These are phyloP conservation scores for Agrocybe pediades DNA, from an alignment of 768 basidiomycete genomes.

Conservation along the genomic window DNA sequence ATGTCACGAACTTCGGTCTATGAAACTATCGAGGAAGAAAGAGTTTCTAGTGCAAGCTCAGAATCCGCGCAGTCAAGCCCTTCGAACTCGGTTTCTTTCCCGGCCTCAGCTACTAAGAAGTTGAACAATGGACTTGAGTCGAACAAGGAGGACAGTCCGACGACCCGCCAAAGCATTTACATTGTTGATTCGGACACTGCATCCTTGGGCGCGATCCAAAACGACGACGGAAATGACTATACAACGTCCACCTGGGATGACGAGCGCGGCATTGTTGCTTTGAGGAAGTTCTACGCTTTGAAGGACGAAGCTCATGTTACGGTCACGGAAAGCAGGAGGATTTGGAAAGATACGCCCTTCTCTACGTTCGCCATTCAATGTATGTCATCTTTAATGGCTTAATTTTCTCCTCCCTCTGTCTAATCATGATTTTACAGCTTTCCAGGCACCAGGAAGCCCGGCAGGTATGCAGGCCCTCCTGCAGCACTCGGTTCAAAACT, in stretches of 20 bases:
- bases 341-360: slow-evolving; percentile 73
- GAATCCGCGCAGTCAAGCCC: slow-evolving; percentile 10
- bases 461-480: slow-evolving; percentile 73
- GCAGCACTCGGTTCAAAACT: slow-evolving; percentile 71
- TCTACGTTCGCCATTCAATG: slow-evolving; percentile 75
- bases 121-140: neutral
- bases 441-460: slow-evolving; percentile 66
- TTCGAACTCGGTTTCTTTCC: neutral
- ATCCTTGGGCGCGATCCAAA: slow-evolving; percentile 43
- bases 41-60: slow-evolving; percentile 29
- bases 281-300: slow-evolving; percentile 71
- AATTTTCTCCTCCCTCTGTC: neutral
- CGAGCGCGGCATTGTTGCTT: slow-evolving; percentile 61
- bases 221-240: slow-evolving; percentile 13
- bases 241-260: slow-evolving; percentile 57
- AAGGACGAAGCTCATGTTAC: slow-evolving; percentile 68
- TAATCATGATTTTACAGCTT: slow-evolving; percentile 46
- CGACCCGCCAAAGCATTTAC: slow-evolving; percentile 45
- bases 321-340: slow-evolving; percentile 63
- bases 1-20: slow-evolving; percentile 71
- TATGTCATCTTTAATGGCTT: slow-evolving; percentile 36
- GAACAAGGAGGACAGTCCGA: slow-evolving; percentile 33
- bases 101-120: neutral
- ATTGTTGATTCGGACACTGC: slow-evolving; percentile 60
- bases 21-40: slow-evolving; percentile 80